These are phyloP conservation scores for Xylaria multiplex DNA, from an alignment of 2,329 filamentous ascomycete genomes.

Conservation along the genomic window DNA sequence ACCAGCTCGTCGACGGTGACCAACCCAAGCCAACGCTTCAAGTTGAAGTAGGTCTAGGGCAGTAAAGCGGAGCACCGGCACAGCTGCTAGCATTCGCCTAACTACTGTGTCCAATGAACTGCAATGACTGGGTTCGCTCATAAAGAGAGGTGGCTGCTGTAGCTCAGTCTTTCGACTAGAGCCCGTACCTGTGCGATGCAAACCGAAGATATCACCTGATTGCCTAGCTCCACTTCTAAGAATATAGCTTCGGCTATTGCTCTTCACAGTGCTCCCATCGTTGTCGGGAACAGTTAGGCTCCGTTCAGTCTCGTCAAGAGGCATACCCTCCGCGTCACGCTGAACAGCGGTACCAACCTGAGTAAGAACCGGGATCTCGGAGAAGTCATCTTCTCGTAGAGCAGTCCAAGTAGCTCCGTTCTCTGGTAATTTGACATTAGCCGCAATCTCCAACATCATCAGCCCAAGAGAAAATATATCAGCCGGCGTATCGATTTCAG, in stretches of 20 bases:
- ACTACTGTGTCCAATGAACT: conserved; percentile 87
- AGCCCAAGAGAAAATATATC: conserved; percentile 95
- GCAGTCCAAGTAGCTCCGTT: conserved; percentile 93
- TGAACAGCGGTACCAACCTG: conserved; percentile 76
- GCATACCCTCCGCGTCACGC: conserved; percentile 79
- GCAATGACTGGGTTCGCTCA: conserved; percentile 78
- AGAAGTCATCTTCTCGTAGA: conserved; percentile 87
- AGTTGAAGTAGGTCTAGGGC: conserved; percentile 77
- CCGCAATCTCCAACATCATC: conserved; percentile 93
- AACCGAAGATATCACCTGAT: conserved; percentile 57
- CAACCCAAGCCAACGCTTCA: conserved; percentile 83
- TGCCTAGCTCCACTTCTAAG: conserved; percentile 44
- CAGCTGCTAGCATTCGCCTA: conserved; percentile 84
- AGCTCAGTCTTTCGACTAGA: conserved; percentile 61
- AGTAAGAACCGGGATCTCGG: conserved; percentile 86
- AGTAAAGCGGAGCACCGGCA: conserved; percentile 77
- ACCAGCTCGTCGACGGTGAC: conserved; percentile 78
- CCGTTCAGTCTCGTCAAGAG: conserved; percentile 58
- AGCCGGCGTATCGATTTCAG: conserved; percentile 86
- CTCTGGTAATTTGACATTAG: conserved; percentile 92
- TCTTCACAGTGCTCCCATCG: conserved; percentile 40
- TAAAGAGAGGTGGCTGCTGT: conserved; percentile 80
- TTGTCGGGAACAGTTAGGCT: conserved; percentile 50
- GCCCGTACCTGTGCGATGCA: conserved; percentile 59
- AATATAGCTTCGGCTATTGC: conserved; percentile 42